phyloP scores from a whole-genome alignment of 768 basidiomycete genomes.

The Mycena rosella region DNA sequence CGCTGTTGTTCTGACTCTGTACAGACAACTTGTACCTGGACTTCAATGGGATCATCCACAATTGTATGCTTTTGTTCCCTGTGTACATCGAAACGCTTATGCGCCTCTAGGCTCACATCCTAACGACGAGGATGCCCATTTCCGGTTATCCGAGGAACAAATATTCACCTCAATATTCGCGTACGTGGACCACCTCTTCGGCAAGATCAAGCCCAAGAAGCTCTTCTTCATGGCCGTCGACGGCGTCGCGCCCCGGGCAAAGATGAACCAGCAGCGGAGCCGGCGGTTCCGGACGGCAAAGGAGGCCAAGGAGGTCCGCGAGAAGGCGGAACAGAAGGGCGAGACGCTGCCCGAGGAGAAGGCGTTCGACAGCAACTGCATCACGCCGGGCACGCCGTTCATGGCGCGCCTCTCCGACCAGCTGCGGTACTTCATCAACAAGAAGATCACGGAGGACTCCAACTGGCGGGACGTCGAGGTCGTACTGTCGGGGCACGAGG shows the following conservation, averaged over 20 bases:
- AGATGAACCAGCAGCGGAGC: constrained; percentile 99
- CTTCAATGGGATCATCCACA: constrained; percentile 94
- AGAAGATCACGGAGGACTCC: constrained; percentile 97
- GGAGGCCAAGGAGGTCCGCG: constrained; percentile 88
- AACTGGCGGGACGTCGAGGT: constrained; percentile 95
- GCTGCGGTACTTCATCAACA: constrained; percentile 95
- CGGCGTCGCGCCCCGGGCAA: constrained; percentile 96
- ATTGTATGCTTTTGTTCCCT: constrained; percentile 58
- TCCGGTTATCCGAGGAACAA: constrained; percentile 95
- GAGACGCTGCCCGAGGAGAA: constrained; percentile 94
- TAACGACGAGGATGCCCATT: constrained; percentile 96
- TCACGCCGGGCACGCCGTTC: constrained; percentile 97
- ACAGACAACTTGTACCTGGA: constrained; percentile 93
- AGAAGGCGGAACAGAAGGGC: constrained; percentile 90
- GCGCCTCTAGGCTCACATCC: constrained; percentile 83
- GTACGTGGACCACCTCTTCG: constrained; percentile 97
- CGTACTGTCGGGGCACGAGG: constrained; percentile 96
- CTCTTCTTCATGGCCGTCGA: constrained; percentile 99
- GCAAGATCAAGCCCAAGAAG: constrained; percentile 97
- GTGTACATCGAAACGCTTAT: constrained; percentile 35
- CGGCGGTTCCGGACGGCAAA: constrained; percentile 94
- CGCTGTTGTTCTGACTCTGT: constrained; percentile 24
- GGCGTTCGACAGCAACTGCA: constrained; percentile 98
- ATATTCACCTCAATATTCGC: constrained; percentile 98
- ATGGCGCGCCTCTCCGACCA: constrained; percentile 95